phyloP scores from a whole-genome alignment of 495 filamentous ascomycete species.

The Penicillium argentinense region DNA sequence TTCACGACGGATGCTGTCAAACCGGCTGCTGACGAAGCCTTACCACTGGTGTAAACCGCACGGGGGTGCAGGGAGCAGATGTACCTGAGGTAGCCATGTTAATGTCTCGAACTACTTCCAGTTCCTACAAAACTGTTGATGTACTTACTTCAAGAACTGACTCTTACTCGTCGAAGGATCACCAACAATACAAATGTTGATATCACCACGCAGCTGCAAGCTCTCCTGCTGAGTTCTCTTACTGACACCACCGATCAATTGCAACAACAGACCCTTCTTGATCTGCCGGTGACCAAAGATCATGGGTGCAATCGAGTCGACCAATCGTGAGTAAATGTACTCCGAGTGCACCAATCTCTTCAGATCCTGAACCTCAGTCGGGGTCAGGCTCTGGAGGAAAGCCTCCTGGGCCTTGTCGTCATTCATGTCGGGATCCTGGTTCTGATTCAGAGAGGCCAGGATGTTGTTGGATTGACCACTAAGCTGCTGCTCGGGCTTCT shows the following conservation, averaged over 20 bases:
- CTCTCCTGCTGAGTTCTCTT: constrained; percentile 84
- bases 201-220: constrained; percentile 90
- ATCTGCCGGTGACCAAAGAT: constrained; percentile 97
- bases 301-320: constrained; percentile 94
- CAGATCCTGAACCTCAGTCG: constrained; percentile 85
- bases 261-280: constrained; percentile 93
- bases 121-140: not conserved
- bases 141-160: constrained; percentile 83
- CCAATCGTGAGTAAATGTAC: constrained; percentile 90
- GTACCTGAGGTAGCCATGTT: constrained; percentile 51
- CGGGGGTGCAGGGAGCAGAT: constrained; percentile 94
- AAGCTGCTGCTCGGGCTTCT: constrained; percentile 62
- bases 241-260: constrained; percentile 88
- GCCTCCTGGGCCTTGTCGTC: constrained; percentile 87
- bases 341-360: constrained; percentile 91
- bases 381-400: constrained; percentile 77
- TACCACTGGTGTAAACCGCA: constrained; percentile 96
- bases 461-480: constrained; percentile 76
- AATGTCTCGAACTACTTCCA: not conserved
- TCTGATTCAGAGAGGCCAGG: constrained; percentile 76
- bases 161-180: constrained; percentile 98
- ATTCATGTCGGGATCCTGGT: constrained; percentile 60
- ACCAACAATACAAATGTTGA: constrained; percentile 98
- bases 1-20: constrained; percentile 97
- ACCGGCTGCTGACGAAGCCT: constrained; percentile 96